Evolutionary conservation across 129 eudicot species (phyloP).

Genomic region (Tagetes patula): DNA sequence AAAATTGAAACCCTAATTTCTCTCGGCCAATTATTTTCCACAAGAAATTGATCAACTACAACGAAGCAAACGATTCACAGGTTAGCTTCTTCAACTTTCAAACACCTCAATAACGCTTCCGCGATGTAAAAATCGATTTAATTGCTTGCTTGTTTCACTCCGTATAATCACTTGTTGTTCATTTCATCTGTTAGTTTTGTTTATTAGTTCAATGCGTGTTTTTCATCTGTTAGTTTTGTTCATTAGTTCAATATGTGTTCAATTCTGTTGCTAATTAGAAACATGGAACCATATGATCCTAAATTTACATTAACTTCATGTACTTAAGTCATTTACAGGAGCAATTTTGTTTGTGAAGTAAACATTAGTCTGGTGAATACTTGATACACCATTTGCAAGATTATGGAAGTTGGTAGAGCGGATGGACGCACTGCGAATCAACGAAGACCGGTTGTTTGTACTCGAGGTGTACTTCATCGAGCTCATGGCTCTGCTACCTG

Average conservation of each 20-base stretch:
- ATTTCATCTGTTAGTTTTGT: background rate
- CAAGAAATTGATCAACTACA: background rate
- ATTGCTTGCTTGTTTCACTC: background rate
- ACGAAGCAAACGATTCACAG: conserved; percentile 6
- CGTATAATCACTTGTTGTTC: background rate
- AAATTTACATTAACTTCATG: background rate
- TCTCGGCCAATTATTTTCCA: background rate
- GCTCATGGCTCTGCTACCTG: conserved; percentile 96
- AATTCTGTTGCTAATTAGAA: conserved; percentile 1
- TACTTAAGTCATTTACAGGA: background rate
- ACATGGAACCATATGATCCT: background rate
- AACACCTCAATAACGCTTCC: background rate
- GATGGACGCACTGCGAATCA: conserved; percentile 74
- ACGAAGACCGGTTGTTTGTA: conserved; percentile 67
- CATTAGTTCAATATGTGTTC: background rate
- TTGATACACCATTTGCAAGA: background rate
- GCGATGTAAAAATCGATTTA: background rate
- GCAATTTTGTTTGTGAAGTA: background rate
- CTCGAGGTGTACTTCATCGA: conserved; percentile 67
- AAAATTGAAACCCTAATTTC: conserved; percentile 11
- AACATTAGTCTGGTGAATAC: background rate
- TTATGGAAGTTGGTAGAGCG: conserved; percentile 68
- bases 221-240: background rate
- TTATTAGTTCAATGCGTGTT: background rate
- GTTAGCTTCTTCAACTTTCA: conserved; percentile 6